phyloP scores from a whole-genome alignment of 306 rosid genomes.

The Medicago truncatula region MtrunA17r5.0-ANR NC_053047.1:32189001-32189500 shows the following conservation, averaged over 20 bases:
- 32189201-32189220: neutral
- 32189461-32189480: constrained; percentile 91
- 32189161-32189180: constrained; percentile 7
- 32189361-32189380: too few species aligned
- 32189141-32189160: constrained; percentile 14
- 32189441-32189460: constrained; percentile 38
- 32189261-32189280: neutral
- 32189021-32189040: neutral
- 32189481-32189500: constrained; percentile 95
- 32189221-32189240: neutral
- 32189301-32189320: neutral
- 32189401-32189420: constrained; percentile 2
- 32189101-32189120: neutral
- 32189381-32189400: too few species aligned
- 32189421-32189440: constrained; percentile 13
- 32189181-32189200: constrained; percentile 2
- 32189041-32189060: constrained; percentile 12
- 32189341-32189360: too few species aligned
- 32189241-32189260: neutral
- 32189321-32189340: neutral
- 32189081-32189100: neutral
- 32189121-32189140: neutral
- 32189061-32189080: too few species aligned
- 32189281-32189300: neutral
- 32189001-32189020: neutral